These are phyloP conservation scores for Usnea hakonensis DNA, from an alignment of 495 filamentous ascomycete species.

Conservation along the genomic window DNA sequence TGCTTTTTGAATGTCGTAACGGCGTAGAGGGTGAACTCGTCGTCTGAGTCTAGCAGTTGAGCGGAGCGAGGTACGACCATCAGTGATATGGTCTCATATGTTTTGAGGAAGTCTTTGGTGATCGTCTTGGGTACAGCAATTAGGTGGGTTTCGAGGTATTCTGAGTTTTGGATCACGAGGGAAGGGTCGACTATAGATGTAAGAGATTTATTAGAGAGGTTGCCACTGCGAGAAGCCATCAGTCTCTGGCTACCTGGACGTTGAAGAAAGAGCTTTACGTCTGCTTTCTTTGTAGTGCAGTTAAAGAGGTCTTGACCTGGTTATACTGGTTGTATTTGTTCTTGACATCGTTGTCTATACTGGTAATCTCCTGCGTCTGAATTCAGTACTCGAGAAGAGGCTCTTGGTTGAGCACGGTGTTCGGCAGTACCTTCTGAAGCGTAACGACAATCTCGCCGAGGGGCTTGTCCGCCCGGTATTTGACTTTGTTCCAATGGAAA, in stretches of 20 bases:
- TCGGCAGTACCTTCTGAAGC: constrained; percentile 63
- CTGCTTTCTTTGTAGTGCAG: constrained; percentile 74
- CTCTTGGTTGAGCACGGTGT: not conserved
- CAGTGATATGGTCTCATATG: constrained; percentile 77
- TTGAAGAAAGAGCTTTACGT: constrained; percentile 45
- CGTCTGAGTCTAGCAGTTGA: constrained; percentile 65
- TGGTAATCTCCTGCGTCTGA: constrained; percentile 61
- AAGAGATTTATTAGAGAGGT: constrained; percentile 88
- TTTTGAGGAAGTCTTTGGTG: constrained; percentile 77
- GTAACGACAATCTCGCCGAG: constrained; percentile 76
- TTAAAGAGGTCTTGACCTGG: constrained; percentile 71
- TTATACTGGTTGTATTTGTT: constrained; percentile 90
- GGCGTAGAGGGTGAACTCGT: constrained; percentile 79
- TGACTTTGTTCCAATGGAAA: constrained; percentile 94
- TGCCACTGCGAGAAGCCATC: constrained; percentile 53
- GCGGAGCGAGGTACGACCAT: constrained; percentile 89
- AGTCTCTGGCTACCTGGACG: constrained; percentile 9
- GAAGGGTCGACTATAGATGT: constrained; percentile 74
- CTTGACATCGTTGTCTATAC: constrained; percentile 91
- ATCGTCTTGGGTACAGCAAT: constrained; percentile 72
- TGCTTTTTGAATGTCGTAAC: constrained; percentile 92
- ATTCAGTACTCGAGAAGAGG: not conserved
- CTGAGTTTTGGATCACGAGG: constrained; percentile 75
- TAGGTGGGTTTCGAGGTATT: constrained; percentile 94
- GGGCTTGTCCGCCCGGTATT: constrained; percentile 87